These are phyloP conservation scores for Ustilago lituana DNA, from an alignment of 1,284 basidiomycete genomes.

Conservation along the genomic window DNA sequence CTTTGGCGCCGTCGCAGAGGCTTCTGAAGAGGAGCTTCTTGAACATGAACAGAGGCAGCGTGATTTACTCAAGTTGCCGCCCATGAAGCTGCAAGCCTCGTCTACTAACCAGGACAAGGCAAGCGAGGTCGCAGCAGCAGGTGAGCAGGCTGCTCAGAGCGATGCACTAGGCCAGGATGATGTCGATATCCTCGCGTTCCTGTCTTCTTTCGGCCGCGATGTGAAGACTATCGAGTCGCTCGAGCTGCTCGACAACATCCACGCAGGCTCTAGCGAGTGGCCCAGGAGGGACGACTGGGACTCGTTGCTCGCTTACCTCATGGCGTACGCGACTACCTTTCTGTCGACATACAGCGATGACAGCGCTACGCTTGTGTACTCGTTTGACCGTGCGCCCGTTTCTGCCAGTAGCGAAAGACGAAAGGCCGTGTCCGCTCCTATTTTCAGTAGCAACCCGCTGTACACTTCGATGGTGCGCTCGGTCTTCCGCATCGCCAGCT, in stretches of 20 bases:
- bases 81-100: slow-evolving; percentile 31
- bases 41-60: slow-evolving; percentile 47
- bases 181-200: slow-evolving; percentile 40
- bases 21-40: slow-evolving; percentile 25
- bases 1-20: slow-evolving; percentile 17
- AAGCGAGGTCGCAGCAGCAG: neutral
- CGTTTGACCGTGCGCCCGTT: slow-evolving; percentile 14
- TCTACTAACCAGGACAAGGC: neutral
- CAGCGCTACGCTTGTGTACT: slow-evolving; percentile 32
- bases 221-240: slow-evolving; percentile 35
- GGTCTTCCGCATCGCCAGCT: slow-evolving; percentile 29
- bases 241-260: slow-evolving; percentile 36
- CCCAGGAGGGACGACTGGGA: slow-evolving; percentile 39
- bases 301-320: slow-evolving; percentile 35
- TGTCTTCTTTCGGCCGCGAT: slow-evolving; percentile 42
- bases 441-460: slow-evolving; percentile 23
- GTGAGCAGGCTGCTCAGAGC: neutral
- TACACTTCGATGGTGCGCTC: slow-evolving; percentile 23
- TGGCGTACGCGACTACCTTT: slow-evolving; percentile 31
- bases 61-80: slow-evolving; percentile 24
- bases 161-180: slow-evolving; percentile 25
- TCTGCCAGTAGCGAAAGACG: neutral
- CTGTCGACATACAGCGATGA: slow-evolving; percentile 20
- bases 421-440: slow-evolving; percentile 1
- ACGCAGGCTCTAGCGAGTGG: slow-evolving; percentile 18